Evolutionary conservation across 129 eudicot species (phyloP).

Genomic region (Deinandra increscens): DNA sequence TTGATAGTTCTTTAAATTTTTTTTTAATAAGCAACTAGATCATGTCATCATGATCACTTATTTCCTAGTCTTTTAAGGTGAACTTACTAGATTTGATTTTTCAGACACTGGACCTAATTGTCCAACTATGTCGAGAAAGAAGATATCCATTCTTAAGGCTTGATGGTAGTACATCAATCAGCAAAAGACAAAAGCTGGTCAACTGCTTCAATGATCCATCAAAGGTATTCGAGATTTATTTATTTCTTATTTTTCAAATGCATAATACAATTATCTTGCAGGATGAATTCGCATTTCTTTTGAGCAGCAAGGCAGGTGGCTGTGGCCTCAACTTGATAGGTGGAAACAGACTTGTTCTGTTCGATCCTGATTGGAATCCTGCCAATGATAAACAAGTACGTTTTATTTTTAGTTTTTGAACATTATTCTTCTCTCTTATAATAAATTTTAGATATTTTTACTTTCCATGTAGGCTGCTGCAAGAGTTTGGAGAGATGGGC

Average conservation of each 20-base stretch:
- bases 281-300: slow-evolving; percentile 99
- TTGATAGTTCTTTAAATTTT: not conserved
- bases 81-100: slow-evolving; percentile 13
- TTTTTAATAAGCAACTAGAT: slow-evolving; percentile 16
- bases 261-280: slow-evolving; percentile 32
- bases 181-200: slow-evolving; percentile 98
- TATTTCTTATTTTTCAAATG: not conserved
- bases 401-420: not conserved
- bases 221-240: slow-evolving; percentile 44
- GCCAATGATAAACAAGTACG: slow-evolving; percentile 98
- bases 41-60: not conserved
- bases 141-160: slow-evolving; percentile 94
- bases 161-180: slow-evolving; percentile 94
- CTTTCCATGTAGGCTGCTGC: slow-evolving; percentile 84
- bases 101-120: slow-evolving; percentile 97
- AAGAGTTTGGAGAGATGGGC: slow-evolving; percentile 99
- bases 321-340: slow-evolving; percentile 98
- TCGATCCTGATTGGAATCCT: slow-evolving; percentile 99
- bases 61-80: slow-evolving; percentile 13
- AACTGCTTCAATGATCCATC: slow-evolving; percentile 83
- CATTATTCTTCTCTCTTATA: not conserved
- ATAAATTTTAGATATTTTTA: not conserved
- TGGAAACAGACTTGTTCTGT: slow-evolving; percentile 92
- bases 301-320: slow-evolving; percentile 99
- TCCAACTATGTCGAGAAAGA: slow-evolving; percentile 96